These are phyloP conservation scores for Epicoccum nigrum DNA, from an alignment of 2,329 filamentous ascomycete species.

Conservation along the genomic window DNA sequence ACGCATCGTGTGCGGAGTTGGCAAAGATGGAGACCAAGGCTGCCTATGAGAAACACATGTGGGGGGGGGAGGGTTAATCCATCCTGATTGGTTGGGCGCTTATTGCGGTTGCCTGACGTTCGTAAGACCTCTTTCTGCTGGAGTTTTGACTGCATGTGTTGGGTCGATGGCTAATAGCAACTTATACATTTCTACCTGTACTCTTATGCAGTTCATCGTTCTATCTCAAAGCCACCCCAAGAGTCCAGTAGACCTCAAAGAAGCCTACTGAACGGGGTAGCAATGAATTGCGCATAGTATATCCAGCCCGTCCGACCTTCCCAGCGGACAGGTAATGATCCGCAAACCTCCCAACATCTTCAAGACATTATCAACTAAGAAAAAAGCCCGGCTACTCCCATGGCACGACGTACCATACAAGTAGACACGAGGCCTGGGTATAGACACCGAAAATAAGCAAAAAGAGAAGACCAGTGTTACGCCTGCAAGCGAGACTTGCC, in stretches of 20 bases:
- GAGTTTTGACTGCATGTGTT: too few species aligned
- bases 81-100: too few species aligned
- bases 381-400: slow-evolving; percentile 8
- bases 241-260: slow-evolving; percentile 3
- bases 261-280: slow-evolving; percentile 9
- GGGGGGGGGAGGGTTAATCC: too few species aligned
- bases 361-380: slow-evolving; percentile 35
- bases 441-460: slow-evolving; percentile 26
- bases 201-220: slow-evolving; percentile 8
- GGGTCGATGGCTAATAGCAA: background rate
- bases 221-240: slow-evolving; percentile 12
- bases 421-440: slow-evolving; percentile 20
- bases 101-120: too few species aligned
- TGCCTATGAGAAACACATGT: background rate
- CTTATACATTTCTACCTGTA: slow-evolving; percentile 12
- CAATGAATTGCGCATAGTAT: slow-evolving; percentile 9
- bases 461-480: slow-evolving; percentile 1
- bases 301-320: slow-evolving; percentile 25
- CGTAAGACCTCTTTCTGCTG: too few species aligned
- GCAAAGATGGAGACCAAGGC: too few species aligned
- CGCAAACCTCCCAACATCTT: slow-evolving; percentile 27
- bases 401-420: background rate
- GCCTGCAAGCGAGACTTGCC: slow-evolving; percentile 3
- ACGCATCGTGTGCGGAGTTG: too few species aligned
- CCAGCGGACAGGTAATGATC: slow-evolving; percentile 24